Evolutionary conservation across 345 rosid genomes (phyloP).

Genomic region (Acer negundo): DNA sequence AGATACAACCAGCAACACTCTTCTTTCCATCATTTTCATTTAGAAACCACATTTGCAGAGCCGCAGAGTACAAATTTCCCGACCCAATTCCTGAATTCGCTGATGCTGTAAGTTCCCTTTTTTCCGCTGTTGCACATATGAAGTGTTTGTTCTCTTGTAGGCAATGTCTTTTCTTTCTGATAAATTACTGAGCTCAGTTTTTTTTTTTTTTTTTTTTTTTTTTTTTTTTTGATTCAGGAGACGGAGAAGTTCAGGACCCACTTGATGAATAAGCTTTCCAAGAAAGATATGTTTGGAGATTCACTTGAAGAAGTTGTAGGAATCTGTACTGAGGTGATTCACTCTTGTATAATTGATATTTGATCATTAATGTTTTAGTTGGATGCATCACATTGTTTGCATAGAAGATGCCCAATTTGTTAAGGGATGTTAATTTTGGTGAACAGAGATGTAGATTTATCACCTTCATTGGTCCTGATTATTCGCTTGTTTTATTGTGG

Average conservation of each 20-base stretch:
- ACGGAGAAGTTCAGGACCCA: constrained; percentile 73
- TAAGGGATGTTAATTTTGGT: too few relatives aligned
- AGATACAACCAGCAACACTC: not conserved
- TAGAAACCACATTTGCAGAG: constrained; percentile 46
- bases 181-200: not conserved
- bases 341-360: not conserved
- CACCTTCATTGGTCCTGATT: too few relatives aligned
- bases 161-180: not conserved
- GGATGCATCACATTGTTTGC: not conserved
- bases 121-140: not conserved
- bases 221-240: constrained; percentile 51
- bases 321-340: constrained; percentile 75
- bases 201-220: not conserved
- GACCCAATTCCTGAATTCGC: constrained; percentile 95
- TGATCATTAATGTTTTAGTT: not conserved
- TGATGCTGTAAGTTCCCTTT: constrained; percentile 51
- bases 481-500: too few relatives aligned
- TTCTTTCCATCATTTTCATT: constrained; percentile 23
- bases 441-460: too few relatives aligned
- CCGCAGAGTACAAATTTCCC: constrained; percentile 78
- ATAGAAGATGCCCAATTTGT: too few relatives aligned
- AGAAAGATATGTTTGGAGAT: constrained; percentile 65
- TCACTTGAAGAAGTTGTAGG: constrained; percentile 68
- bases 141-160: not conserved
- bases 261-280: constrained; percentile 61